A percentile compares a stretch with the other conserved stretches of the same genome.
These are phyloP conservation scores for Linaria vulgaris DNA, from an alignment of 257 asterid species.

Conservation along the genomic window DNA sequence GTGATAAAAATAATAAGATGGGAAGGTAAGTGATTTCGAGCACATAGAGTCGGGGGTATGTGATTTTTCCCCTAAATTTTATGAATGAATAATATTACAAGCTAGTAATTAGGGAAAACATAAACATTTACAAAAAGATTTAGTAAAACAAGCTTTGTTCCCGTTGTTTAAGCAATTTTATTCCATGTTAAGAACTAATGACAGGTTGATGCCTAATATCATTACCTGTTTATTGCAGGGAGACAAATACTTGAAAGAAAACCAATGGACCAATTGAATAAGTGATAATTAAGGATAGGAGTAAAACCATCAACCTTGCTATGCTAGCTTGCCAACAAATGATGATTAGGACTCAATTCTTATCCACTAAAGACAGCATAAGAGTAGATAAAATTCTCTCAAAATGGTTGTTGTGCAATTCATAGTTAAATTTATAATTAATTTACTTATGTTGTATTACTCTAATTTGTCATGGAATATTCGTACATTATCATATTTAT, in stretches of 20 bases:
- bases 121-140: no score
- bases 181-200: not conserved
- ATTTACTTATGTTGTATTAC: not conserved
- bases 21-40: no score
- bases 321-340: not conserved
- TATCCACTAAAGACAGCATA: constrained; percentile 1
- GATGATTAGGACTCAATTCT: constrained; percentile 23
- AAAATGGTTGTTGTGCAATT: not conserved
- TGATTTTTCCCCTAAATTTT: no score
- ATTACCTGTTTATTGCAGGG: constrained; percentile 28
- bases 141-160: not conserved
- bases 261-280: constrained; percentile 21
- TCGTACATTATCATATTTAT: no score
- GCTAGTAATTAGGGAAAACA: no score
- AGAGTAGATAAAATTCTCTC: not conserved
- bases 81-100: no score
- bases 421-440: not conserved
- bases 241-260: constrained; percentile 26
- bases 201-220: constrained; percentile 22
- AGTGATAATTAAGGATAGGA: constrained; percentile 14
- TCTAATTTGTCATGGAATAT: no score
- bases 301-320: constrained; percentile 2
- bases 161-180: constrained; percentile 19
- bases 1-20: no score
- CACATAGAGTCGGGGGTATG: no score